Base-by-base conservation (phyloP, 257 asterid species). In the Solanum rostratum region DNA sequence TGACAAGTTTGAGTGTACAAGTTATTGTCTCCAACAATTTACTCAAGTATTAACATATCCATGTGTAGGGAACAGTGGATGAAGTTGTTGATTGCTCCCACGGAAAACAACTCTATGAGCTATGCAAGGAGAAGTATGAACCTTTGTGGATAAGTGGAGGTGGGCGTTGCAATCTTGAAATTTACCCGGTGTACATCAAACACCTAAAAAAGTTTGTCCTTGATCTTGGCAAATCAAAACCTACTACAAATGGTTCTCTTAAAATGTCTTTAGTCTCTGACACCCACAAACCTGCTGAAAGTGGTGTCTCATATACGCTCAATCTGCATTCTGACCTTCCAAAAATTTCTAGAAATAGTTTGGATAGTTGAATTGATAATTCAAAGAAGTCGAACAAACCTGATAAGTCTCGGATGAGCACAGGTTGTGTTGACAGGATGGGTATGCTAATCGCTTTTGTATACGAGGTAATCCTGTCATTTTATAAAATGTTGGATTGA, bases 161-260 rank as follows among this genome's bases (percentile, higher is more conserved):
- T 24, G 98, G 99, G n/a, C 98, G 94, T 89, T 92, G 98, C 93
- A 96, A 96, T 90, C 98, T 96, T 55, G 99, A 96, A 87, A 92
- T 94, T 69, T 96, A 91, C 63, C 97, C 98, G 0, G 99, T 93
- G 89, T 96, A 91, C 93, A 92, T 96, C 82, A 96, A 92, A 78
- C 97, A 93, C 85, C 90, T 94, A 49, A 94, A 96, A 79, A 93
- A 92, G 69, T 96, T 93, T 78, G 98, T 96, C 7, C 86, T 92
- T 86, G 86, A 92, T 74, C 97, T 94, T 83, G 97, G 96, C 68
- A 94, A 93, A 89, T 83, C 92, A 83, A 95, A 89, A 84, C 93
- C 93, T 85, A 85, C 88, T 7, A 82, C 70, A 50, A 92, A 86
- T 88, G 94, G 90, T 81, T 74, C 95, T 29, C 86, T 86, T 45